A percentile compares a stretch with the other conserved stretches of the same genome.
phyloP scores from a whole-genome alignment of 129 eudicot genomes.

The Lonicera japonica region DNA sequence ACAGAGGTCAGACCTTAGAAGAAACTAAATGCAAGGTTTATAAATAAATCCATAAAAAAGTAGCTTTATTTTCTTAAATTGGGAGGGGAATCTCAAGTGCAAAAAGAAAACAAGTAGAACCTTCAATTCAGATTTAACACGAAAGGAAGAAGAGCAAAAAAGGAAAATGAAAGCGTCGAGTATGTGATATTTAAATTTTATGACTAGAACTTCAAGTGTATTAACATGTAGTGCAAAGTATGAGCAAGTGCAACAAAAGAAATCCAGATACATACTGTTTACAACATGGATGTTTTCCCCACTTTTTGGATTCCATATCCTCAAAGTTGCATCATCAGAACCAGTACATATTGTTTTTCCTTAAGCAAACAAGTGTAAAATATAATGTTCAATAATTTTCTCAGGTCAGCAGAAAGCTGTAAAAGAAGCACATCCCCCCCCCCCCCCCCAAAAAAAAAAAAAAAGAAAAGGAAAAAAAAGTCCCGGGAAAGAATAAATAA shows the following conservation, averaged over 20 bases:
- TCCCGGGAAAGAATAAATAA: not conserved
- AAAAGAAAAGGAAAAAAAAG: not conserved
- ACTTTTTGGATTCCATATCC: constrained; percentile 85
- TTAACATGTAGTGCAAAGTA: not conserved
- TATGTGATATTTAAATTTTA: too few species aligned
- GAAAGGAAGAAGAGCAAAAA: too few species aligned
- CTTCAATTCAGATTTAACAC: too few species aligned
- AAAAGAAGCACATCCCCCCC: too few species aligned
- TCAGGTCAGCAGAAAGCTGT: not conserved
- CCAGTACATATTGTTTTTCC: constrained; percentile 91
- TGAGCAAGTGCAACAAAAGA: not conserved
- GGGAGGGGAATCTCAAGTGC: too few species aligned
- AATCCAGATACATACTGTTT: constrained; percentile 32
- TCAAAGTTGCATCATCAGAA: constrained; percentile 92
- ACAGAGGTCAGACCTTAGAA: too few species aligned
- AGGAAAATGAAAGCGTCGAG: too few species aligned
- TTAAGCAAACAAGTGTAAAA: constrained; percentile 12
- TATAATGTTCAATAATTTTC: not conserved
- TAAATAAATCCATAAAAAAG: too few species aligned
- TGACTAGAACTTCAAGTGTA: not conserved
- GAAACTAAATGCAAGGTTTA: too few species aligned
- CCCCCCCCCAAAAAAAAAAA: too few species aligned
- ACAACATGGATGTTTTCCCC: constrained; percentile 67
- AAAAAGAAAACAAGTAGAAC: too few species aligned
- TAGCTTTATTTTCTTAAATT: too few species aligned